Evolutionary conservation across 176 grass and related monocot species (phyloP).

Genomic region (Miscanthus lutarioriparius): DNA sequence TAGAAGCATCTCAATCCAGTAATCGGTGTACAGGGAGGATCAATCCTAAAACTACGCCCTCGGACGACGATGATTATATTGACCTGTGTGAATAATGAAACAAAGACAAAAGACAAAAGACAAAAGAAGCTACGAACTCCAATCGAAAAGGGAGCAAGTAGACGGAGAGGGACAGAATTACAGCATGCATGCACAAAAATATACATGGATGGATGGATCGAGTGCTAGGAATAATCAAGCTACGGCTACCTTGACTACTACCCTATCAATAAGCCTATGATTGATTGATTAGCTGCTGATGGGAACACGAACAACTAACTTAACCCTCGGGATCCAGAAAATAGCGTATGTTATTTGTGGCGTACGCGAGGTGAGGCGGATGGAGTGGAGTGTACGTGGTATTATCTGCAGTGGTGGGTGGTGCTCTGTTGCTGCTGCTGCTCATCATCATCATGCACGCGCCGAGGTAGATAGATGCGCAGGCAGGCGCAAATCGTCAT

Average conservation of each 20-base stretch:
- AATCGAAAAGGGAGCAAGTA: neutral
- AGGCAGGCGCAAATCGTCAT: slow-evolving; percentile 23
- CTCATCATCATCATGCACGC: neutral
- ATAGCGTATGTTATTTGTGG: slow-evolving; percentile 38
- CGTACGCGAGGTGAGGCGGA: slow-evolving; percentile 35
- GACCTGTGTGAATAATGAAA: neutral
- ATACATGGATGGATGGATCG: slow-evolving; percentile 25
- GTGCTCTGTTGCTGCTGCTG: slow-evolving; percentile 3
- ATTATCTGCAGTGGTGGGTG: neutral
- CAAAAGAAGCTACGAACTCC: neutral
- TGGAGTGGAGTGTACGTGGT: neutral
- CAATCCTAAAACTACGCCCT: neutral
- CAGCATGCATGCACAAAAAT: slow-evolving; percentile 32
- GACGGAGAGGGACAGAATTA: neutral
- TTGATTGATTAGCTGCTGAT: slow-evolving; percentile 39
- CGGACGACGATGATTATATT: neutral
- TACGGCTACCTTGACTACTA: slow-evolving; percentile 29
- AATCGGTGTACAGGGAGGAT: neutral
- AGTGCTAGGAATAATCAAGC: neutral
- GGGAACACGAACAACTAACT: neutral
- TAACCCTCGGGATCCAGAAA: slow-evolving; percentile 28
- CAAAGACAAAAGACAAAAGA: neutral
- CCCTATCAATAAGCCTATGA: slow-evolving; percentile 42
- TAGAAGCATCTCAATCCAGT: neutral
- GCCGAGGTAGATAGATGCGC: neutral